Evolutionary conservation across 2,329 filamentous ascomycete genomes (phyloP), one percentile per base, ranked within the genome.

Genomic region (Leptosphaerulina australis): DNA sequence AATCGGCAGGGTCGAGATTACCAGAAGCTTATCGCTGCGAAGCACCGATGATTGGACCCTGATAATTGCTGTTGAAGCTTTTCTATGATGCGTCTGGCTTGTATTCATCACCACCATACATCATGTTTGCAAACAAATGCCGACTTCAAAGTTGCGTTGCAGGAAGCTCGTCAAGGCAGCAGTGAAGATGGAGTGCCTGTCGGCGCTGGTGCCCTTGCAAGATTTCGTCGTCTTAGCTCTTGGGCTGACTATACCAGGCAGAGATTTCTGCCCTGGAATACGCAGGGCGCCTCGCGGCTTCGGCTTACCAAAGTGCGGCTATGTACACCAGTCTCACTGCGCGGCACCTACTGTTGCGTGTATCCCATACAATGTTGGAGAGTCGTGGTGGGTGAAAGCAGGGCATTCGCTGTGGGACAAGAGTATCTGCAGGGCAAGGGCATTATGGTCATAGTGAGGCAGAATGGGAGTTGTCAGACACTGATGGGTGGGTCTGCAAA

Each of bases 271-370:
- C 87, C n/a, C 79, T 92, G 29, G 85, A 88, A 67, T 86, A 88
- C 70, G 87, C 87, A 0, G 88, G 88, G 35, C 83, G 88, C 29
- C 80, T 90, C 17, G 84, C 86, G 24, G 87, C 87, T 12, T 82
- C 82, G 1, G 81, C 81, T 5, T 91, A 91, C 71, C 80, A 80
- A 58, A 85, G 85, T 22, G 82, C 86, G 26, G 91, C 88, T n/a
- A 91, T 92, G 87, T 92, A 89, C 74, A 92, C 88, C 2, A 91
- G 88, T 0, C 5, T 89, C 86, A 2, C 88, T 88, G 0, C 92
- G 88, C 70, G 87, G 90, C 66, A 91, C 91, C 88, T 92, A 90
- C 88, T 3, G 88, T 88, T 7, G 87, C 88, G 2, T 91, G 88
- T 64, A 76, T 92, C 52, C 79, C 91, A 52, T 92, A 91, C 77